These are phyloP conservation scores for Xylona heveae DNA, from an alignment of 495 filamentous ascomycete genomes.

Conservation along the genomic window DNA sequence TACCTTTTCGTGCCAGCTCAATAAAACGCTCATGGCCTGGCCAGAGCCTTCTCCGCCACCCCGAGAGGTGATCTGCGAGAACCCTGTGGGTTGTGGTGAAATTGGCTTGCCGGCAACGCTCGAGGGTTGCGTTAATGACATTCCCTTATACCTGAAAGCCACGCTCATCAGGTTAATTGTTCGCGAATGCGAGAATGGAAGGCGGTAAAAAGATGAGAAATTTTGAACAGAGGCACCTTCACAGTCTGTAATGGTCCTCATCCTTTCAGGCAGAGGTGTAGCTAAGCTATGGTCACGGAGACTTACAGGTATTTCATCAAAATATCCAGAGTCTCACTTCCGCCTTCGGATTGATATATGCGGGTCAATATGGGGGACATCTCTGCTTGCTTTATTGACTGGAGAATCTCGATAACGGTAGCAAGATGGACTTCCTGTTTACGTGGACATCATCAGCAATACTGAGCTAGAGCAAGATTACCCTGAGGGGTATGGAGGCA, in stretches of 20 bases:
- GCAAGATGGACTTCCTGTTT: slow-evolving; percentile 52
- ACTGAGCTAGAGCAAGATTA: background rate
- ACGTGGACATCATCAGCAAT: background rate
- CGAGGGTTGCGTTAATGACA: slow-evolving; percentile 35
- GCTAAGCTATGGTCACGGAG: too few species aligned
- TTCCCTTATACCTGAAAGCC: slow-evolving; percentile 53
- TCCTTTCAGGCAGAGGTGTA: too few species aligned
- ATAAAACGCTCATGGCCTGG: slow-evolving; percentile 74
- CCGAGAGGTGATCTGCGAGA: slow-evolving; percentile 58
- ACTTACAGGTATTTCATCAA: slow-evolving; percentile 60
- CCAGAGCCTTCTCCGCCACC: slow-evolving; percentile 56
- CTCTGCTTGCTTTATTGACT: slow-evolving; percentile 74
- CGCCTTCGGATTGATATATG: slow-evolving; percentile 48
- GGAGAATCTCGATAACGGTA: slow-evolving; percentile 68
- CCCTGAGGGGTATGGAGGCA: too few species aligned
- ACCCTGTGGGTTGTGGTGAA: slow-evolving; percentile 67
- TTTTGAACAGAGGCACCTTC: too few species aligned
- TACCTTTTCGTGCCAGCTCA: slow-evolving; percentile 89
- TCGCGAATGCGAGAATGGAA: slow-evolving; percentile 1
- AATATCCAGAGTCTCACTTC: slow-evolving; percentile 48
- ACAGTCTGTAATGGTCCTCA: too few species aligned
- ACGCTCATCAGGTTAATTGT: background rate
- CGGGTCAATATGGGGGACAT: slow-evolving; percentile 68
- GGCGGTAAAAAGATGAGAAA: too few species aligned
- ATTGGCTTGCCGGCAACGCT: slow-evolving; percentile 17